Percentiles rank a stretch among this genome's conserved stretches.
Evolutionary conservation across 78 protist species (phyloP).

Genomic region (Creolimax fragrantissima): DNA sequence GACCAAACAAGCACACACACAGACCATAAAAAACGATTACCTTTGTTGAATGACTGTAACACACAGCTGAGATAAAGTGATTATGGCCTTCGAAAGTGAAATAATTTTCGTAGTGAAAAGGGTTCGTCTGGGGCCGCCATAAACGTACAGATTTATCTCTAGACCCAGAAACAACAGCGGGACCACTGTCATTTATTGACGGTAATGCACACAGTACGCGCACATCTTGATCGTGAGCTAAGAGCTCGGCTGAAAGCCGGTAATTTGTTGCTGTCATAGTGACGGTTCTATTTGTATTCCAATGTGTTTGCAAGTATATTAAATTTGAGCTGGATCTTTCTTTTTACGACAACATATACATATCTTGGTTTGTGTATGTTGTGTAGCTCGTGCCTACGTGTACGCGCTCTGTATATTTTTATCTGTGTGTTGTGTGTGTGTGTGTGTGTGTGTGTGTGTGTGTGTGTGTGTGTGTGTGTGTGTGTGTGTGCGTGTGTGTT

Average conservation of each 20-base stretch:
- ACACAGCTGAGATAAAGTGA: background rate
- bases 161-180: background rate
- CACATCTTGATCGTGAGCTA: background rate
- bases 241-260: background rate
- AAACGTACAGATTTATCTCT: background rate
- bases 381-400: too few relatives aligned
- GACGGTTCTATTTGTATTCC: too few relatives aligned
- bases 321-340: too few relatives aligned
- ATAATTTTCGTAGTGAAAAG: background rate
- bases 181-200: background rate
- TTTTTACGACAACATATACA: too few relatives aligned
- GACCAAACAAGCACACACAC: too few relatives aligned
- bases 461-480: too few relatives aligned
- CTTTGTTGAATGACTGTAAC: background rate
- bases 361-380: too few relatives aligned
- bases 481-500: too few relatives aligned
- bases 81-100: background rate
- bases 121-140: background rate
- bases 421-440: too few relatives aligned
- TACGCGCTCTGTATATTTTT: too few relatives aligned
- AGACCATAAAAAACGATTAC: background rate
- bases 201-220: background rate
- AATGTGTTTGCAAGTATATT: background rate
- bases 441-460: too few relatives aligned
- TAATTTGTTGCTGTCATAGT: background rate